Percentiles rank a stretch among this genome's conserved stretches.
Conservation (phyloP, 2,329 filamentous ascomycete species). For the Sclerotinia borealis region DNA sequence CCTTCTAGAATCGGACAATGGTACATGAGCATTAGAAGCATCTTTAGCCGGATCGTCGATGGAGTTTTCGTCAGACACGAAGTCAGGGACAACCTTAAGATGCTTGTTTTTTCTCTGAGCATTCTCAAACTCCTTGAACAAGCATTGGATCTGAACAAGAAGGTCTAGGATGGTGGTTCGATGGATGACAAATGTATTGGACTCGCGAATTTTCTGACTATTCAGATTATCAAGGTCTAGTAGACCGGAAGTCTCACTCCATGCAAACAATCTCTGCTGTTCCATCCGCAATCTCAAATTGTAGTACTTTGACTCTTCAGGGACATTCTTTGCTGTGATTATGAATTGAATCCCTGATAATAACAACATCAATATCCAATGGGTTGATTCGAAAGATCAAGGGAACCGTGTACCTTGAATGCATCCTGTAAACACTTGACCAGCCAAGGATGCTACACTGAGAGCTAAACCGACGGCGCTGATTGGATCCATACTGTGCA, state of each 20-base stretch:
- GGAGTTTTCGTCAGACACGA: slow-evolving; percentile 23
- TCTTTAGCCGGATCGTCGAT: slow-evolving; percentile 38
- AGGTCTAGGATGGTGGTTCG: slow-evolving; percentile 45
- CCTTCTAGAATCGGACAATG: slow-evolving; percentile 37
- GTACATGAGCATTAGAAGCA: slow-evolving; percentile 40
- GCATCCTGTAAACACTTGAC: slow-evolving; percentile 43
- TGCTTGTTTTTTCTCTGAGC: slow-evolving; percentile 37
- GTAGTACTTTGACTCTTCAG: slow-evolving; percentile 44
- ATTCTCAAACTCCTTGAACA: slow-evolving; percentile 42
- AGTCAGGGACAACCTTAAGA: slow-evolving; percentile 34
- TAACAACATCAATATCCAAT: slow-evolving; percentile 12
- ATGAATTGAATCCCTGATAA: slow-evolving; percentile 41
- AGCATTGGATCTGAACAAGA: slow-evolving; percentile 41
- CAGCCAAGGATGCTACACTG: slow-evolving; percentile 40
- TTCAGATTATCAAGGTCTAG: slow-evolving; percentile 39
- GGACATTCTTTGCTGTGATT: slow-evolving; percentile 42
- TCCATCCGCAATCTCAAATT: slow-evolving; percentile 45
- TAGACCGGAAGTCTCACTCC: slow-evolving; percentile 44
- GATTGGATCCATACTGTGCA: slow-evolving; percentile 27
- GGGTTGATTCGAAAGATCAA: neutral
- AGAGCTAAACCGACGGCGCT: slow-evolving; percentile 26
- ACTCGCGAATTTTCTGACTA: slow-evolving; percentile 39
- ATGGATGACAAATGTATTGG: slow-evolving; percentile 44
- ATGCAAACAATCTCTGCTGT: slow-evolving; percentile 44
- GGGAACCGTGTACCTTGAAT: slow-evolving; percentile 35